Evolutionary conservation across 1,139 yeast species (phyloP).

Genomic region (Pneumocystis jirovecii): DNA sequence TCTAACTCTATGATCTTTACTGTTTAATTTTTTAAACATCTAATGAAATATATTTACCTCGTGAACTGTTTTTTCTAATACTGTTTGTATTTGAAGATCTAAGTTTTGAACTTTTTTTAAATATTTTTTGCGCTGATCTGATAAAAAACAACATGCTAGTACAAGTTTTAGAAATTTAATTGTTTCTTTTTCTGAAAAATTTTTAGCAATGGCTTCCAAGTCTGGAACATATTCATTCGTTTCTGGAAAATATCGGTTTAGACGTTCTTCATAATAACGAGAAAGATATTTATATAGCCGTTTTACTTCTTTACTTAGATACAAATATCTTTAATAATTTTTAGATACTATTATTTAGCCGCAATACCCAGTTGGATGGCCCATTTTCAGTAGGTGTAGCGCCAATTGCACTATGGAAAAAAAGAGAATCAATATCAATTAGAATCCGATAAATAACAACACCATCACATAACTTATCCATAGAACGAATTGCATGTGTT

Average conservation of each 20-base stretch:
- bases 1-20: not conserved
- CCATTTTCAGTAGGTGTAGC: not conserved
- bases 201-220: not conserved
- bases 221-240: not conserved
- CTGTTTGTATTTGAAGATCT: not conserved
- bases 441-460: not conserved
- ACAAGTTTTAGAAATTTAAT: not conserved
- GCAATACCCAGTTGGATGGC: not conserved
- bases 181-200: not conserved
- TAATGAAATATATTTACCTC: not conserved
- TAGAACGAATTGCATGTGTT: not conserved
- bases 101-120: not conserved
- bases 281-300: not conserved
- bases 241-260: not conserved
- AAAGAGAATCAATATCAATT: not conserved
- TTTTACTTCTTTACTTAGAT: not conserved
- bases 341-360: not conserved
- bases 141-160: not conserved
- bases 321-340: not conserved
- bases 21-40: not conserved
- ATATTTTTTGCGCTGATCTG: not conserved
- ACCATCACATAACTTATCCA: not conserved
- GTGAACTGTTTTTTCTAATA: not conserved
- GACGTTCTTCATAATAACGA: not conserved
- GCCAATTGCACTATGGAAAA: not conserved